Base-by-base conservation (phyloP, 495 filamentous ascomycete genomes). In the Margaritispora aquatica region DNA sequence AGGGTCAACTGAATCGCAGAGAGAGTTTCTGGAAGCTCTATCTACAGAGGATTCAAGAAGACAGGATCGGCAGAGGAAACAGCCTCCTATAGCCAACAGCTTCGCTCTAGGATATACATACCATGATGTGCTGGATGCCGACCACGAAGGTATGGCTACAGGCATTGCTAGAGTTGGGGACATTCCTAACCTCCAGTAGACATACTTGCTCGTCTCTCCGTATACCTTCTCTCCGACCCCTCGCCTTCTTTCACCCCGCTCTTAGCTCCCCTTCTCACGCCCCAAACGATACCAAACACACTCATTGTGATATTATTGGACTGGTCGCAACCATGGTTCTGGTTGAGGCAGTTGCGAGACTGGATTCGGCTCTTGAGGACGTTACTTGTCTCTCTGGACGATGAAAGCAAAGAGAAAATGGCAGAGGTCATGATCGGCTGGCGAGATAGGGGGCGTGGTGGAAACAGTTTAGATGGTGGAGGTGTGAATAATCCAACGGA, bases 41-140 rank as follows among this genome's bases (percentile, higher is more conserved):
- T 84, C 87, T 26, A 83, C 78, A 60, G 85, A 87, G 81, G 71
- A 70, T 74, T 71, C 74, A 80, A 70, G 65, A 76, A 66, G 79
- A 77, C 63, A 83, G 51, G 76, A 83, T 48, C 78, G 82, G 41
- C 84, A 82, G 55, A 84, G 79, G 54, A 77, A 81, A 60, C 77
- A 77, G 55, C 88, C 92, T 1, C 90, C 92, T 34, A 81, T 96
- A 66, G 92, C 93, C 46, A 97, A 97, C 68, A 87, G 88, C 59
- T 96, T 95, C 70, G 93, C 92, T 11, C 73, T 97, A 55, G 93
- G 93, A 50, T 97, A 97, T 71, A 96, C 93, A 51, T 97, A 96
- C 70, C 88, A 90, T 68, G 92, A 97, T 75, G 90, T 97, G 41
- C 76, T 96, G 27, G 93, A 97, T 75, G 87, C 91, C 55, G 93